A percentile compares a stretch with the other conserved stretches of the same genome.
Conservation (phyloP, 345 rosid genomes). For the Arabis alpina region DNA sequence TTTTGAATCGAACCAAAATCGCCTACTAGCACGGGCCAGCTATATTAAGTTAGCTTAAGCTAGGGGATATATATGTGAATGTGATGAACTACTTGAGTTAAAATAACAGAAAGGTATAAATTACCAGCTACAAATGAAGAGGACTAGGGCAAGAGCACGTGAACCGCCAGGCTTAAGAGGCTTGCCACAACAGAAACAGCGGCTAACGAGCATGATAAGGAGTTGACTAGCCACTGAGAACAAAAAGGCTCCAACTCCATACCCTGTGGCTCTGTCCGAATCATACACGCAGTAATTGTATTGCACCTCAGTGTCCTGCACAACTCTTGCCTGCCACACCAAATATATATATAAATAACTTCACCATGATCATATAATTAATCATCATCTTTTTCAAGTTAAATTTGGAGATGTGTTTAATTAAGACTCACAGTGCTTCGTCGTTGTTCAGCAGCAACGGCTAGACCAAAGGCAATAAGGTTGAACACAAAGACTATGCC, state of each 20-base stretch:
- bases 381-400: conserved; percentile 8
- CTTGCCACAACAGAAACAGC: conserved; percentile 98
- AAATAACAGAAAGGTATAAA: neutral
- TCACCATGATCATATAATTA: neutral
- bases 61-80: neutral
- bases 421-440: conserved; percentile 80
- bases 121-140: conserved; percentile 89
- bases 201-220: conserved; percentile 78
- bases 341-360: neutral
- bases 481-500: conserved; percentile 67
- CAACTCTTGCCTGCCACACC: conserved; percentile 60
- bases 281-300: conserved; percentile 83
- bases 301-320: conserved; percentile 56
- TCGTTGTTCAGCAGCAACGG: conserved; percentile 98
- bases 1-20: neutral
- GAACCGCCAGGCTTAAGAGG: conserved; percentile 85
- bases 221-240: conserved; percentile 78
- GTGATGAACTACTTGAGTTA: neutral
- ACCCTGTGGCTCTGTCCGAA: conserved; percentile 89
- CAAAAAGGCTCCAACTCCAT: conserved; percentile 84
- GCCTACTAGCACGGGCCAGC: neutral
- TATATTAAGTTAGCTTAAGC: conserved; percentile 4
- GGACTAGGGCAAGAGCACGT: conserved; percentile 81
- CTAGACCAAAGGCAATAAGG: conserved; percentile 90
- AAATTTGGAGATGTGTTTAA: neutral